Base-by-base conservation (phyloP, 2,329 filamentous ascomycete genomes). In the Exophiala xenobiotica region DNA sequence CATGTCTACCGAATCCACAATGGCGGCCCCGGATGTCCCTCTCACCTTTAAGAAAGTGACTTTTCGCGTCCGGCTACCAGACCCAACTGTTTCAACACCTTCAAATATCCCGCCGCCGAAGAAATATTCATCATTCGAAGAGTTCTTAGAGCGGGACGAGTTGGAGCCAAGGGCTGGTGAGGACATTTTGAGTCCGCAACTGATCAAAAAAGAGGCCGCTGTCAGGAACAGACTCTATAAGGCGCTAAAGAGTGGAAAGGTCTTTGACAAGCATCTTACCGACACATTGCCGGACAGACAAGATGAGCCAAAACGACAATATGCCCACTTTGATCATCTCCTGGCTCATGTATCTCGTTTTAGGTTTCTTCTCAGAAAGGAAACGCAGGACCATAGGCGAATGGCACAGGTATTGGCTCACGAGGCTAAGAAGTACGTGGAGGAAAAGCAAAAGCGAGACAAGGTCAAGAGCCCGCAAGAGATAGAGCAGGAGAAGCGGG, bases 321-420 rank as follows among this genome's bases (percentile, higher is more conserved):
- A 89, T 76, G 84, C 87, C n/a, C 90, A 95, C 61, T 80, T 83
- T 64, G 91, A 97, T 64, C 88, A 97, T 65, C 78, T 97, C 46
- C 77, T 87, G 39, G 85, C 85, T 40, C 91, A 95, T 55, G 85
- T 87, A 52, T 66, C 86, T 9, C 86, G 91, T 61, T 92, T 97
- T 61, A 83, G 88, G 41, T 87, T 84, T 62, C 76, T 97, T 27
- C 81, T 97, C 72, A 71, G 85, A 2, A 81, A 83, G 51, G 93
- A 99, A 67, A 88, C 63, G 86, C 88, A 38, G 89, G 88, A 61
- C 77, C 85, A 63, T 35, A 51, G 24, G 38, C 50, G 45, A 26
- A 54, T 55, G 43, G 61, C 61, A 2, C 53, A 62, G 45, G 40
- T 51, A 11, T 22, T 63, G 3, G 61, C 61, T 7, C 26, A 62